Conservation (phyloP, 352 stramenopile genomes). For the Globisporangium carolinianum region DNA sequence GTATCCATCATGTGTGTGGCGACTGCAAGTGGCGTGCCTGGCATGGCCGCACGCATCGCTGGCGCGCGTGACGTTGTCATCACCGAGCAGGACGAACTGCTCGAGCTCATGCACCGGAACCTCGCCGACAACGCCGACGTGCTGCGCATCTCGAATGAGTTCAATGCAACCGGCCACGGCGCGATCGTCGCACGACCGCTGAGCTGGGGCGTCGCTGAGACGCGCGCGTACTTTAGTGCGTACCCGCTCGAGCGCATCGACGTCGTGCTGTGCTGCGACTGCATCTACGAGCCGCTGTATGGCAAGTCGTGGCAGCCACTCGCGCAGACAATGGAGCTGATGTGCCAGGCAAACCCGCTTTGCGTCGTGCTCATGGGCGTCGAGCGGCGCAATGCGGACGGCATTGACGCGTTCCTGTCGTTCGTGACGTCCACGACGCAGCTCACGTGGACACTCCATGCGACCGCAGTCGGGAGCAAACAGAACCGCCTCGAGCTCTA, state of each 20-base stretch:
- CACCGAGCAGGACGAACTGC: slow-evolving; percentile 87
- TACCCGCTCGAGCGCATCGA: slow-evolving; percentile 67
- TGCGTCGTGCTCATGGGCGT: slow-evolving; percentile 72
- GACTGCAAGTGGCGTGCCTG: slow-evolving; percentile 73
- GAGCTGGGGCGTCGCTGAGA: slow-evolving; percentile 79
- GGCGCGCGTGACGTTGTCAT: slow-evolving; percentile 83
- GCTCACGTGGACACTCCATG: slow-evolving; percentile 38
- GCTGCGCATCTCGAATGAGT: slow-evolving; percentile 21
- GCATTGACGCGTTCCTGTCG: slow-evolving; percentile 73
- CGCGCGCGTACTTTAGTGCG: slow-evolving; percentile 48
- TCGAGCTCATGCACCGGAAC: slow-evolving; percentile 82
- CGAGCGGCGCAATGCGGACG: slow-evolving; percentile 73
- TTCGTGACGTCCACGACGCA: slow-evolving; percentile 43
- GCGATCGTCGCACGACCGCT: slow-evolving; percentile 46
- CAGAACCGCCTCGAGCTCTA: slow-evolving; percentile 70
- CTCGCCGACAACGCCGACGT: slow-evolving; percentile 37
- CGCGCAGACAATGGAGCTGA: slow-evolving; percentile 81
- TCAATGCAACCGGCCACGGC: slow-evolving; percentile 7
- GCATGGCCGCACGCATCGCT: slow-evolving; percentile 85
- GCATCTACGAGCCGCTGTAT: slow-evolving; percentile 94
- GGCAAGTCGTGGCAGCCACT: slow-evolving; percentile 86
- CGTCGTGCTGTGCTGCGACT: slow-evolving; percentile 92
- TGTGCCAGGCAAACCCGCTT: slow-evolving; percentile 46
- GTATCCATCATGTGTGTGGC: too few species aligned
- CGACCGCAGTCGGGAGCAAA: slow-evolving; percentile 33